phyloP scores from a whole-genome alignment of 495 filamentous ascomycete genomes.

The Penicillium bialowiezense region DNA sequence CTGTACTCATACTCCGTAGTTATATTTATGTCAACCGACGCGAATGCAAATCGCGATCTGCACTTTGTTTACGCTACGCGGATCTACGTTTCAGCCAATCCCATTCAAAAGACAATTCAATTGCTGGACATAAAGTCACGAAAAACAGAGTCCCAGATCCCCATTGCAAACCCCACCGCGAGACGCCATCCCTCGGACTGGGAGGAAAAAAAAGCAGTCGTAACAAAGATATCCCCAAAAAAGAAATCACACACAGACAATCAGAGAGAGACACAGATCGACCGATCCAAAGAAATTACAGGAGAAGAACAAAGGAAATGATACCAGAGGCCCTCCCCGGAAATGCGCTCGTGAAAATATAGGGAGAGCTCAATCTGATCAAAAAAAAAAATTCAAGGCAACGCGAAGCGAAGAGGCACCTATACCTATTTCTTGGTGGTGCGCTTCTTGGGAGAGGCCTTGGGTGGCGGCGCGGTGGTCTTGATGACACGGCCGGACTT shows the following conservation, averaged over 20 bases:
- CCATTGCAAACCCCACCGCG: constrained; percentile 39
- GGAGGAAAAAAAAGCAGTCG: constrained; percentile 29
- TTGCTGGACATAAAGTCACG: no score
- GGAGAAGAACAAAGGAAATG: constrained; percentile 23
- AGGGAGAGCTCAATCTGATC: constrained; percentile 20
- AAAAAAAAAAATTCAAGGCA: constrained; percentile 22
- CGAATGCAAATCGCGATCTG: no score
- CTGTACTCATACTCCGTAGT: no score
- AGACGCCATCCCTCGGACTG: constrained; percentile 41
- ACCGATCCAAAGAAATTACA: constrained; percentile 27
- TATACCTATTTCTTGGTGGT: constrained; percentile 60
- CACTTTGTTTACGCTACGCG: no score
- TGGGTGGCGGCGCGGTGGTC: constrained; percentile 41
- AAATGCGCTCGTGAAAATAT: constrained; percentile 29
- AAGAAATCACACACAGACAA: constrained; percentile 29
- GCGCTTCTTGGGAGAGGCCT: constrained; percentile 52
- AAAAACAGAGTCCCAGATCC: constrained; percentile 27
- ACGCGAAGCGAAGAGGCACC: constrained; percentile 8
- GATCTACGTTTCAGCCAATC: no score
- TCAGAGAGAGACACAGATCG: constrained; percentile 24
- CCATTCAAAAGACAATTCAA: constrained; percentile 10
- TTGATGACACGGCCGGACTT: constrained; percentile 91
- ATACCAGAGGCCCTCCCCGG: constrained; percentile 16
- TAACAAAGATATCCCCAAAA: constrained; percentile 37
- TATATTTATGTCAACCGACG: no score